Evolutionary conservation across 2,329 filamentous ascomycete genomes (phyloP), one percentile per base, ranked within the genome.

Genomic region (Fusarium compactum): DNA sequence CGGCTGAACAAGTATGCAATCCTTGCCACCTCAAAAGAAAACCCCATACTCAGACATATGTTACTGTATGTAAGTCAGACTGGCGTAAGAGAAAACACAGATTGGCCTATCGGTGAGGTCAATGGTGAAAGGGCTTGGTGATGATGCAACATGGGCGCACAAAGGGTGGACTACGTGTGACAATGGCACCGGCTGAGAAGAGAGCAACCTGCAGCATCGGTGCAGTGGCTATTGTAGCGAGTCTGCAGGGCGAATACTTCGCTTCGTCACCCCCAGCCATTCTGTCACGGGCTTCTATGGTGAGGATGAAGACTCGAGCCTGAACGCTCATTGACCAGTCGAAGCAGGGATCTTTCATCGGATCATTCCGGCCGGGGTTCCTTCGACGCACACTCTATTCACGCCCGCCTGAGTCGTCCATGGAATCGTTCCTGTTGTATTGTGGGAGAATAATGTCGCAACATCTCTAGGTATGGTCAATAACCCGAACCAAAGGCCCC

Each of bases 91-190:
- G 34, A 24, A 50, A 32, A 38, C 40, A 34, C 60, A 30, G 51
- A 70, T 72, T 72, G 70, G 41, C 68, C 72, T 66, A 69, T 74
- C 60, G 58, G 40, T 41, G 57, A 55, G 52, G 38, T 27, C 44
- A 58, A 66, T 71, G 61, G 66, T 55, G 59, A 62, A 58, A 57
- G 56, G 59, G 45, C 50, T 55, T 54, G 62, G 59, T 65, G 57
- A 65, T 62, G 58, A 46, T 65, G 56, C n/a, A 50, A 30, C 24
- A 55, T 15, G 22, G 18, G 43, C 22, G 9, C 16, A 45, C 41
- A 32, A 25, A 46, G 47, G 57, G 55, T 58, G 62, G 58, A 66
- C 62, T 75, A 75, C 73, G 73, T 75, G 73, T 72, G 63, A 58
- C 69, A 44, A 73, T 67, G 58, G 58, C 48, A 75, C 48, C 73